Conservation (phyloP, 2,329 filamentous ascomycete species). For the Aureobasidium musti region DNA sequence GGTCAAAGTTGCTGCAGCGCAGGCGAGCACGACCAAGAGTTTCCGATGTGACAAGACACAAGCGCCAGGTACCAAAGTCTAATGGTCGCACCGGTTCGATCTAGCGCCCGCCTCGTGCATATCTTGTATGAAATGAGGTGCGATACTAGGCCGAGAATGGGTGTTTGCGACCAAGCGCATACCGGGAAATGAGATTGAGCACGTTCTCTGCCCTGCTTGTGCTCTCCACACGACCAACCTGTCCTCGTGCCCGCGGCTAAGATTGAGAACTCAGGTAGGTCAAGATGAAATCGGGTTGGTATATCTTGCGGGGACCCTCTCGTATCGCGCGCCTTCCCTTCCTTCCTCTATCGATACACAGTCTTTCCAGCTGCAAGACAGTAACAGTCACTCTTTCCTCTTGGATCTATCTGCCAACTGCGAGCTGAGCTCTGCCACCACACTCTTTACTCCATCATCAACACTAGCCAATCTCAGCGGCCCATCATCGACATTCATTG, state of each 20-base stretch:
- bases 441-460: slow-evolving; percentile 18
- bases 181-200: slow-evolving; percentile 29
- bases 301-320: slow-evolving; percentile 20
- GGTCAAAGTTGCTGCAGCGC: slow-evolving; percentile 7
- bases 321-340: slow-evolving; percentile 9
- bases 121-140: slow-evolving; percentile 19
- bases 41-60: slow-evolving; percentile 22
- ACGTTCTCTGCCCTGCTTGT: slow-evolving; percentile 6
- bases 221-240: slow-evolving; percentile 25
- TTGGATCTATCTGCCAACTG: slow-evolving; percentile 13
- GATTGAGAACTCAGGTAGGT: slow-evolving; percentile 11
- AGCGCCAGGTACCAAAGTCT: slow-evolving; percentile 28
- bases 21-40: slow-evolving; percentile 1
- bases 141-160: slow-evolving; percentile 11
- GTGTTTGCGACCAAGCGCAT: slow-evolving; percentile 27
- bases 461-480: slow-evolving; percentile 20
- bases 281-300: slow-evolving; percentile 5
- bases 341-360: slow-evolving; percentile 22
- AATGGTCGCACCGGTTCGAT: slow-evolving; percentile 17
- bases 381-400: slow-evolving; percentile 25
- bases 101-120: slow-evolving; percentile 15
- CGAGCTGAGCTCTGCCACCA: slow-evolving; percentile 28
- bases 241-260: slow-evolving; percentile 28
- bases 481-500: slow-evolving; percentile 18
- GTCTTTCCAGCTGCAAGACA: slow-evolving; percentile 26